Evolutionary conservation across 2,329 filamentous ascomycete species (phyloP), one percentile per base, ranked within the genome.

Genomic region (Simplicillium sp.): DNA sequence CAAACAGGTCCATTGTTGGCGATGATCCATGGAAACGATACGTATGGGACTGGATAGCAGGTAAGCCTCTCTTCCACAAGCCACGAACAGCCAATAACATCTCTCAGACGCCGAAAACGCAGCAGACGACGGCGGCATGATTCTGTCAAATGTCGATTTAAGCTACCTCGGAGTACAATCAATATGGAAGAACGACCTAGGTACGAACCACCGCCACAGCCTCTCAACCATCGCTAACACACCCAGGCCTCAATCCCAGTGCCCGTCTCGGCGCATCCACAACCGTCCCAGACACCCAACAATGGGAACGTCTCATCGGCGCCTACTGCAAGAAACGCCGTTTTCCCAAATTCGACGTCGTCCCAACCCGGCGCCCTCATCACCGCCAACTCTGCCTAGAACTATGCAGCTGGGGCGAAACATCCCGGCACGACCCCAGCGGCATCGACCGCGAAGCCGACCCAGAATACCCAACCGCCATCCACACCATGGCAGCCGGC

Each of bases 21-120:
- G 83, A 87, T 45, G 81, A 89, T 51, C 76, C 75, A 25, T 86
- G 84, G 76, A 66, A 90, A n/a, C 73, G 79, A 43, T 82, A 84
- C 42, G 65, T 85, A n/a, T 94, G 87, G 87, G 75, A 78, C 36
- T 86, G 84, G 70, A 69, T 89, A 37, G 70, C 75, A 44, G 77
- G 83, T 79, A 53, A 54, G 66, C 70, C 11, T 36, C 29, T 33
- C 46, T 25, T 25, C 20, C 20, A 6, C 6, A 9, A 9, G 9
- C 9, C 20, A 5, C 20, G 20, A 25, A 25, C 20, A 25, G 9
- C 20, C 9, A 25, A 25, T 25, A 25, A 25, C 20, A 9, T 25
- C 20, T 25, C 9, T n/a, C 9, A 76, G 78, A 75, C 45, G 79
- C 80, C 2, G 78, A 85, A 49, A 67, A 73, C 18, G 77, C 79